These are phyloP conservation scores for Bretziella fagacearum DNA, from an alignment of 2,329 filamentous ascomycete genomes.

Conservation along the genomic window DNA sequence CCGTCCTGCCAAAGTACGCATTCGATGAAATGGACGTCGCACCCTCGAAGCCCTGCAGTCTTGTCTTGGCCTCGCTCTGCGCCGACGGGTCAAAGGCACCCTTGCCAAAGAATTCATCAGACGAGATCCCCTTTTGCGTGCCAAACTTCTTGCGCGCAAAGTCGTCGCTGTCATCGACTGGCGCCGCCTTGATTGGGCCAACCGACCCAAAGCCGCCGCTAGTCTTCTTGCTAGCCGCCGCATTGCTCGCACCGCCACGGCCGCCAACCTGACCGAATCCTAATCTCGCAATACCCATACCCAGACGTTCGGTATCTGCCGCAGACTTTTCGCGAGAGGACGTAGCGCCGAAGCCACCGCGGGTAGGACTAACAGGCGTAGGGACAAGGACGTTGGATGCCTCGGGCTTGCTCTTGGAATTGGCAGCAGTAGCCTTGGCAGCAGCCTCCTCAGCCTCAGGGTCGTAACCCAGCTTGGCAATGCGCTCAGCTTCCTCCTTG, in stretches of 20 bases:
- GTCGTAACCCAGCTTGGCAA: constrained; percentile 89
- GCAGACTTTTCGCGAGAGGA: constrained; percentile 43
- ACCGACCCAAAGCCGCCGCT: constrained; percentile 77
- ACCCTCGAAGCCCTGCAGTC: constrained; percentile 84
- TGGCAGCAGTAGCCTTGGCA: constrained; percentile 46
- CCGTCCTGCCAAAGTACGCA: constrained; percentile 88
- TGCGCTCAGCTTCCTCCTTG: constrained; percentile 90
- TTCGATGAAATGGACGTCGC: constrained; percentile 87
- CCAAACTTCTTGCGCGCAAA: constrained; percentile 84
- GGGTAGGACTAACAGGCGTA: constrained; percentile 53
- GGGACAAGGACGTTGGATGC: constrained; percentile 51
- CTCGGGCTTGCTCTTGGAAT: constrained; percentile 30
- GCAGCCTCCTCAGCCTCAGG: constrained; percentile 61
- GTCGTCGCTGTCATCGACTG: constrained; percentile 54
- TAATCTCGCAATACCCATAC: constrained; percentile 71
- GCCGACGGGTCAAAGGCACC: constrained; percentile 65
- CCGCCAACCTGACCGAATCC: constrained; percentile 70
- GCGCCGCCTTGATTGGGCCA: constrained; percentile 50
- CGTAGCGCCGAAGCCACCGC: constrained; percentile 45
- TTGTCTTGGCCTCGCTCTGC: constrained; percentile 69
- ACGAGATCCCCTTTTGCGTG: constrained; percentile 85
- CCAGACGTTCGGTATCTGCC: constrained; percentile 72
- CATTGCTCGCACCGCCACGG: constrained; percentile 35
- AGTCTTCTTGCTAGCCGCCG: constrained; percentile 49
- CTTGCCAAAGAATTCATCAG: constrained; percentile 95